Evolutionary conservation across 306 rosid species (phyloP), one percentile per base, ranked within the genome.

Genomic region (Aeschynomene evenia): DNA sequence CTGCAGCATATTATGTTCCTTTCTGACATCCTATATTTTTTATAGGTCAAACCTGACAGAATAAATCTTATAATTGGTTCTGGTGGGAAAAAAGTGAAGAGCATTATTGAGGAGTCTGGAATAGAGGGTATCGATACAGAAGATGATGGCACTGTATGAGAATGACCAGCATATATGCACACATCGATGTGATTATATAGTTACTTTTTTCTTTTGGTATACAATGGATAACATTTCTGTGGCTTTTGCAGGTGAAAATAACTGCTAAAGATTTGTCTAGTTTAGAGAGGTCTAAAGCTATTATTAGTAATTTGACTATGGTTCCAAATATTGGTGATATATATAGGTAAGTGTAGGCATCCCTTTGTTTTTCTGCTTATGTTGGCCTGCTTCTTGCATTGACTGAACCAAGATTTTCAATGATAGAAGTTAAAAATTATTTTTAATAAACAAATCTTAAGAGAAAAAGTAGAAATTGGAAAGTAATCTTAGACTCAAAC

Each of bases 81-180:
- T 52, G 98, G 98, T 68, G 98, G 98, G 76, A 94, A 94, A 82
- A 94, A 90, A 77, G 90, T 94, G 76, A 90, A 75, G 90, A 88
- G 97, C 83, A 90, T 94, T 53, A 90, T 94, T 73, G 98, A 94
- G 77, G 92, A 90, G 82, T 82, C 89, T 63, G 97, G 98, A 76
- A 76, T 94, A 45, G 97, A 94, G 21, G 78, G 89, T 36, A 94
- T 94, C 14, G 95, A 94, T 77, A 46, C 96, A 9, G 86, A 83
- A 68, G 97, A 90, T 42, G 68, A 90, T 58, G 98, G 98, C 73
- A 90, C 76, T 33, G 98, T 94, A 87, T 61, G 96, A 72, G 74
- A 50, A 75, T 24, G 37, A 65, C 28, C 49, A 40, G 77, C 80
- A 74, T 62, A 40, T 70, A 43, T 62, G 0, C 33, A 48, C 60